Evolutionary conservation across 139 green algal species (phyloP).

Genomic region (Coelastrella sp.): DNA sequence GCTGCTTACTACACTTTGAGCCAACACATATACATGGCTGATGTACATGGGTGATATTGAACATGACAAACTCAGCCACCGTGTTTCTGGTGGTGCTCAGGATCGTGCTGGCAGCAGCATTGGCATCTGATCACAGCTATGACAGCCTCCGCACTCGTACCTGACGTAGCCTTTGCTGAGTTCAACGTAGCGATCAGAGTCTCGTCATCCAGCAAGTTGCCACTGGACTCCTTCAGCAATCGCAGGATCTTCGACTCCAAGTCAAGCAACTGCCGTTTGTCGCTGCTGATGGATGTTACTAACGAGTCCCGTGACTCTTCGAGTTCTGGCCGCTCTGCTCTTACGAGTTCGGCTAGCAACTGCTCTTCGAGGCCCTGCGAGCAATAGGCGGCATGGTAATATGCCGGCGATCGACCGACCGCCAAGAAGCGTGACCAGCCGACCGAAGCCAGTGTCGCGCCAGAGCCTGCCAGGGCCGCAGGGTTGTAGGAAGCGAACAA

Average conservation of each 20-base stretch:
- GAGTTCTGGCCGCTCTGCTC: slow-evolving; percentile 80
- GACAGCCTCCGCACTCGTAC: background rate
- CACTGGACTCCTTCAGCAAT: slow-evolving; percentile 81
- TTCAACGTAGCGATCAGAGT: slow-evolving; percentile 90
- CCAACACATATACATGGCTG: too few species aligned
- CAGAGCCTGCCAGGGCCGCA: too few species aligned
- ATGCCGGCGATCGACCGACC: background rate
- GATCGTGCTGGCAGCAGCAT: too few species aligned
- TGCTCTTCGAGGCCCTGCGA: slow-evolving; percentile 89
- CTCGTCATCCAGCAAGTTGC: slow-evolving; percentile 91
- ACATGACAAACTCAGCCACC: too few species aligned
- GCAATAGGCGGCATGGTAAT: background rate
- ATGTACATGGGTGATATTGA: too few species aligned
- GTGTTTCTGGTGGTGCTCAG: too few species aligned
- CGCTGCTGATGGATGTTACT: slow-evolving; percentile 79
- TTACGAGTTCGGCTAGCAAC: slow-evolving; percentile 87
- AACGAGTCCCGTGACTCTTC: slow-evolving; percentile 82
- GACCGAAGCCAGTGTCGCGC: too few species aligned
- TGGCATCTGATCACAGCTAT: too few species aligned
- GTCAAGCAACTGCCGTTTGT: slow-evolving; percentile 86
- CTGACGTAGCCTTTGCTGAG: slow-evolving; percentile 79
- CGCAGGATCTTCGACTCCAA: slow-evolving; percentile 82
- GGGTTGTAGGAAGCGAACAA: too few species aligned
- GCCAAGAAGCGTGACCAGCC: too few species aligned
- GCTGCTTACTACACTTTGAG: too few species aligned